These are phyloP conservation scores for Pyrus communis DNA, from an alignment of 306 rosid genomes.

Conservation along the genomic window DNA sequence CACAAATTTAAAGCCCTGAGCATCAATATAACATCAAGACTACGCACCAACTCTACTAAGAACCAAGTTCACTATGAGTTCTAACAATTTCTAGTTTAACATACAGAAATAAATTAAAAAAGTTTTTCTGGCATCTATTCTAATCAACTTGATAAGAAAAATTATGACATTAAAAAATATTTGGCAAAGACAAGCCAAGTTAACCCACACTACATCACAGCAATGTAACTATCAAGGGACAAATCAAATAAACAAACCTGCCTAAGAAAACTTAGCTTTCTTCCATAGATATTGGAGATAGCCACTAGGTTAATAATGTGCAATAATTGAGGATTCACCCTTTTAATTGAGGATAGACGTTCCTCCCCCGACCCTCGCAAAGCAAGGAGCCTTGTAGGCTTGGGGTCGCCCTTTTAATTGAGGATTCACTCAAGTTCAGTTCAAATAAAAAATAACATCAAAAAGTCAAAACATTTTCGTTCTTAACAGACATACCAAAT, in stretches of 20 bases:
- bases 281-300: not conserved
- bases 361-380: too few relatives aligned
- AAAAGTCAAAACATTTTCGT: not conserved
- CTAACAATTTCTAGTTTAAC: not conserved
- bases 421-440: not conserved
- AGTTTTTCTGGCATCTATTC: not conserved
- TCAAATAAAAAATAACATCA: not conserved
- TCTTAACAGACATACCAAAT: slow-evolving; percentile 23
- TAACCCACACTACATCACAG: not conserved
- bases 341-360: too few relatives aligned
- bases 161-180: not conserved
- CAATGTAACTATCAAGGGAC: not conserved
- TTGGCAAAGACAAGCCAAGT: not conserved
- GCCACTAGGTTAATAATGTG: not conserved
- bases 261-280: not conserved
- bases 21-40: not conserved
- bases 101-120: not conserved
- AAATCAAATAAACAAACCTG: not conserved
- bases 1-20: not conserved
- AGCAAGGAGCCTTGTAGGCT: too few relatives aligned
- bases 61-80: not conserved
- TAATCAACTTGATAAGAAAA: not conserved
- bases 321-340: not conserved
- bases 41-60: not conserved
- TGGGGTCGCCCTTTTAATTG: too few relatives aligned